Evolutionary conservation across 345 rosid species (phyloP), one percentile per base, ranked within the genome.

Genomic region (Anacardium occidentale): DNA sequence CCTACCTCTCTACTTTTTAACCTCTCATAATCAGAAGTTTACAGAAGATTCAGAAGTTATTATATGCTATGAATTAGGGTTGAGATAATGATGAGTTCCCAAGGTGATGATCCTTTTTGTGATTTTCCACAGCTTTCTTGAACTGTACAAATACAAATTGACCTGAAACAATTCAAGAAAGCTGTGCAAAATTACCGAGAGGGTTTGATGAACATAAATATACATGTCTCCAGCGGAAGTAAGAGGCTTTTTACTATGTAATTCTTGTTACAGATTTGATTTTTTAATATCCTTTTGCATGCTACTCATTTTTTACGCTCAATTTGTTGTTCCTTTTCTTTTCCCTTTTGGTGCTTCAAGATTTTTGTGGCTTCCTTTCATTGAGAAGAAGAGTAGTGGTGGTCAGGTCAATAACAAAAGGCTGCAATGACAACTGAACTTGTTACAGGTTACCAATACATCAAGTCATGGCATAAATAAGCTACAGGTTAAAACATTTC

Each of bases 81-180:
- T 64, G 48, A 11, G 48, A 45, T 64, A 18, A 40, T 47, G 21
- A 61, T 8, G 48, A 3, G 34, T 45, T 10, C 13, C 3, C 10
- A 34, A 5, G 29, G 32, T 17, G 32, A 64, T 40, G 73, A 52
- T 40, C 63, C 70, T 56, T 67, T 59, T 45, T 34, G 71, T 69
- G 77, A 70, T 79, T 51, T 79, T 79, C 74, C 74, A 79, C 79
- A 22, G 77, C 72, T 79, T 73, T 76, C 75, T 72, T 79, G 79
- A 76, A 72, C 79, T 58, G 77, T 67, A 18, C 7, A 24, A 66
- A 10, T 24, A 45, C 1, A 21, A 22, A 22, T 44, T 64, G 26
- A 45, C n/a, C 53, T 8, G n/a, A 29, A 7, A 59, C 65, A 25
- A 18, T 70, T 79, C 73, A 69, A 73, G 71, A 65, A 58, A 76